A percentile compares a stretch with the other conserved stretches of the same genome.
Conservation (phyloP, 75 land plant species). For the Cupressus sempervirens region DNA sequence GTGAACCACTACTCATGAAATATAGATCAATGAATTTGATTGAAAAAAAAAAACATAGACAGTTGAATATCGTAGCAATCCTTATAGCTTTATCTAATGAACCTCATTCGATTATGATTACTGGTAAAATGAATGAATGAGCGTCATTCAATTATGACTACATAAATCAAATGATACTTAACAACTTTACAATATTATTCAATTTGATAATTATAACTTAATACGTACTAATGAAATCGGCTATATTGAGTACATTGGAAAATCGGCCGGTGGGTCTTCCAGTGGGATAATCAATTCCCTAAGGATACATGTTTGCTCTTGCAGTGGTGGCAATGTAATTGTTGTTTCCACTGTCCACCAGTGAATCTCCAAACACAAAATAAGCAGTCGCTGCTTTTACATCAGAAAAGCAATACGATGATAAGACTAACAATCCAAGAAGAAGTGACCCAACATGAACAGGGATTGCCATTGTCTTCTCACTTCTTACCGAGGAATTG, state of each 20-base stretch:
- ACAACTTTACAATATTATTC: too few species aligned
- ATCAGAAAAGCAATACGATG: not conserved
- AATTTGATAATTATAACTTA: too few species aligned
- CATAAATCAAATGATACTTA: too few species aligned
- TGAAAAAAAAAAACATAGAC: too few species aligned
- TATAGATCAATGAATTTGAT: too few species aligned
- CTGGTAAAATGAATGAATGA: too few species aligned
- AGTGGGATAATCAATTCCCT: conserved; percentile 16
- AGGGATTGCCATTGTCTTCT: not conserved
- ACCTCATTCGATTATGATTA: too few species aligned
- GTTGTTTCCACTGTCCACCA: conserved; percentile 25
- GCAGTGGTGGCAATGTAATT: conserved; percentile 6
- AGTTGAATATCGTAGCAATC: too few species aligned
- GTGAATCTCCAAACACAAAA: conserved; percentile 26
- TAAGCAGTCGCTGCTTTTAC: not conserved
- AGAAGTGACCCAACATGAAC: not conserved
- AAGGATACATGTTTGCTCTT: conserved; percentile 14
- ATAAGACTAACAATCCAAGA: not conserved
- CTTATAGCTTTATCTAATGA: too few species aligned
- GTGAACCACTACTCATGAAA: too few species aligned
- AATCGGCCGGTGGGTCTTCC: conserved; percentile 17
- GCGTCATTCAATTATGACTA: too few species aligned
- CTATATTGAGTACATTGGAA: conserved; percentile 9
- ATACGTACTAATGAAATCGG: conserved; percentile 10
- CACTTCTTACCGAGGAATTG: too few species aligned